phyloP scores from a whole-genome alignment of 345 rosid species.

The Ceriops decandra region DNA sequence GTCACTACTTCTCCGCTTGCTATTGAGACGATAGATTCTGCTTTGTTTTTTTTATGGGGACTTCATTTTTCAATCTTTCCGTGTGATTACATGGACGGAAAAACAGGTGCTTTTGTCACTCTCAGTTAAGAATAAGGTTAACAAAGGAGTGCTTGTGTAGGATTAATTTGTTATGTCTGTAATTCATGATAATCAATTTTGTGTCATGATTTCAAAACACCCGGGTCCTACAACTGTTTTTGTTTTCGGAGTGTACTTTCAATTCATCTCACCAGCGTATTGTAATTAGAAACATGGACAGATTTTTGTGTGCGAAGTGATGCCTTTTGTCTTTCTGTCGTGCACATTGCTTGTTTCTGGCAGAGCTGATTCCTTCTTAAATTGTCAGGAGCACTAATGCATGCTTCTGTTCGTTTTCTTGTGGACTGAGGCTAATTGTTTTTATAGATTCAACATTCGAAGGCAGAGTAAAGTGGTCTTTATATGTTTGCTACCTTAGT shows the following conservation, averaged over 20 bases:
- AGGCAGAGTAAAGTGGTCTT: not conserved
- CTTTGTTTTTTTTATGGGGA: not conserved
- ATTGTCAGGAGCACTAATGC: not conserved
- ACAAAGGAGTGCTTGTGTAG: too few relatives aligned
- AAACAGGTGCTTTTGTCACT: not conserved
- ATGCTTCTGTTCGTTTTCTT: not conserved
- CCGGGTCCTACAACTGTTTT: too few relatives aligned
- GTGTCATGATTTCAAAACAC: too few relatives aligned
- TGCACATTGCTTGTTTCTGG: not conserved
- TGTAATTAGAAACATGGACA: too few relatives aligned
- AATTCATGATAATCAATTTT: too few relatives aligned
- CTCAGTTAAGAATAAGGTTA: not conserved
- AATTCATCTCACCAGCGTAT: too few relatives aligned
- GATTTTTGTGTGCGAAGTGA: not conserved
- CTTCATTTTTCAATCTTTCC: not conserved
- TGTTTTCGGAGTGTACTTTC: too few relatives aligned
- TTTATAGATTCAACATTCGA: not conserved
- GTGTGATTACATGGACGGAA: not conserved
- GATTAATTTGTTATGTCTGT: not conserved
- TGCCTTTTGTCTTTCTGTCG: not conserved
- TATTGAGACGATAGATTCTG: too few relatives aligned
- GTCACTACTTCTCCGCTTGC: conserved; percentile 17
- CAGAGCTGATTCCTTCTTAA: conserved; percentile 4
- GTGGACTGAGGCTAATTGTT: not conserved
- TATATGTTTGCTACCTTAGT: not conserved